phyloP scores from a whole-genome alignment of 768 basidiomycete genomes.

The Leccinum subgranulosum region DNA sequence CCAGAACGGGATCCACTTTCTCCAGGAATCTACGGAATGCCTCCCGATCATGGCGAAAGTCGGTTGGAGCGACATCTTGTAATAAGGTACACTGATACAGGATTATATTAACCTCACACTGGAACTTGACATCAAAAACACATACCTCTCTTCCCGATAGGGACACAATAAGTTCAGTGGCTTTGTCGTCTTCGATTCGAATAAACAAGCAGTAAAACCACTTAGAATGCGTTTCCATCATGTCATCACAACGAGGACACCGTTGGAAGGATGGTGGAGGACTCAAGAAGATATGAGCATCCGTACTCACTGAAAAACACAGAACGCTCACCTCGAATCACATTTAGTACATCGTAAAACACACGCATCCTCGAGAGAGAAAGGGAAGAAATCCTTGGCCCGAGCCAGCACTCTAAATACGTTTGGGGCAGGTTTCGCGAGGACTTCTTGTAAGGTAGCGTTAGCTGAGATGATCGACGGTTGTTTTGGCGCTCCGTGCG shows the following conservation, averaged over 20 bases:
- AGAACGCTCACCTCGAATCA: slow-evolving; percentile 40
- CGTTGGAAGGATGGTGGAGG: slow-evolving; percentile 39
- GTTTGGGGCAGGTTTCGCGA: slow-evolving; percentile 29
- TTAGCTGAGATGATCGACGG: background rate
- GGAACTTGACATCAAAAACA: background rate
- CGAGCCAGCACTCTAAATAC: slow-evolving; percentile 47
- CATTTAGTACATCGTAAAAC: slow-evolving; percentile 53
- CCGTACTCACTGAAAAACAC: background rate
- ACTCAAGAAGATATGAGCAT: slow-evolving; percentile 30
- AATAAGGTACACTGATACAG: slow-evolving; percentile 41
- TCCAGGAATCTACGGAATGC: slow-evolving; percentile 37
- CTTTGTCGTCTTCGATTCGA: slow-evolving; percentile 48
- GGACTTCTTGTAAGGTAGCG: slow-evolving; percentile 39
- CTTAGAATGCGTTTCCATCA: slow-evolving; percentile 46
- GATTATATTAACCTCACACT: background rate
- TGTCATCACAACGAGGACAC: slow-evolving; percentile 54
- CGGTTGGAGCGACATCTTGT: slow-evolving; percentile 40
- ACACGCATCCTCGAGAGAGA: slow-evolving; percentile 45
- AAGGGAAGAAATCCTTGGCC: slow-evolving; percentile 55
- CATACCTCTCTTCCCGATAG: slow-evolving; percentile 47
- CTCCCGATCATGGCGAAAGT: slow-evolving; percentile 39
- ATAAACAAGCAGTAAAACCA: slow-evolving; percentile 50
- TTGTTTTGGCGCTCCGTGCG: background rate
- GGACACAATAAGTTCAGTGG: slow-evolving; percentile 41
- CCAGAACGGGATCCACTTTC: slow-evolving; percentile 45